phyloP scores from a whole-genome alignment of 192 early-diverging fungal genomes.

The Backusella circina region DNA sequence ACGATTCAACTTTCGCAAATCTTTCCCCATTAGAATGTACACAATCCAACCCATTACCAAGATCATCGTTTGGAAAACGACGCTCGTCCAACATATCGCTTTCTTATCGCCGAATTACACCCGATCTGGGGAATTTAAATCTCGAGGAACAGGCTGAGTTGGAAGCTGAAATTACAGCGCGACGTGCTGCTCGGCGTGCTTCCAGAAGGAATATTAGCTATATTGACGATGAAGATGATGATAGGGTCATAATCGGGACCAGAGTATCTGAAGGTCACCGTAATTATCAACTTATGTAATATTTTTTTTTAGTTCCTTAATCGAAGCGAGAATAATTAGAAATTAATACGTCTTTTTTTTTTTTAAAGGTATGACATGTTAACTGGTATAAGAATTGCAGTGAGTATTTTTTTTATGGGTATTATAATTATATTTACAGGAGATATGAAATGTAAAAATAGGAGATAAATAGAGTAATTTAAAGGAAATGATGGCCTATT shows the following conservation, averaged over 20 bases:
- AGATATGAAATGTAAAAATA: constrained; percentile 4
- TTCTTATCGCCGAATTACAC: constrained; percentile 6
- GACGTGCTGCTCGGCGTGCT: constrained; percentile 37
- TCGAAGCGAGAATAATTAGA: not conserved
- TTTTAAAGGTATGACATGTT: constrained; percentile 19
- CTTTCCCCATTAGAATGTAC: not conserved
- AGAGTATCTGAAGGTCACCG: constrained; percentile 91
- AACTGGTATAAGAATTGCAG: constrained; percentile 18
- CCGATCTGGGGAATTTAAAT: constrained; percentile 36
- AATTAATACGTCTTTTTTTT: not conserved
- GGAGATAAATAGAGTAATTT: not conserved
- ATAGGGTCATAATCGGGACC: constrained; percentile 65
- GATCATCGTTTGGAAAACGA: not conserved
- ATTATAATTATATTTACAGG: not conserved
- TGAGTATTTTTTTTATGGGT: constrained; percentile 8
- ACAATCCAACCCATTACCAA: not conserved
- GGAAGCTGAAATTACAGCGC: constrained; percentile 42
- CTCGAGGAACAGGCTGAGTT: constrained; percentile 32
- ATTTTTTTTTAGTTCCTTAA: not conserved
- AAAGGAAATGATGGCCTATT: not conserved
- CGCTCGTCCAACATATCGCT: not conserved
- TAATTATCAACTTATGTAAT: constrained; percentile 90
- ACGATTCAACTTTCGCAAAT: not conserved
- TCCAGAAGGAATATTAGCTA: constrained; percentile 31
- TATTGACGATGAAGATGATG: constrained; percentile 39